Conservation (phyloP, 164 flowering plant genomes). For the Vitis vinifera region DNA sequence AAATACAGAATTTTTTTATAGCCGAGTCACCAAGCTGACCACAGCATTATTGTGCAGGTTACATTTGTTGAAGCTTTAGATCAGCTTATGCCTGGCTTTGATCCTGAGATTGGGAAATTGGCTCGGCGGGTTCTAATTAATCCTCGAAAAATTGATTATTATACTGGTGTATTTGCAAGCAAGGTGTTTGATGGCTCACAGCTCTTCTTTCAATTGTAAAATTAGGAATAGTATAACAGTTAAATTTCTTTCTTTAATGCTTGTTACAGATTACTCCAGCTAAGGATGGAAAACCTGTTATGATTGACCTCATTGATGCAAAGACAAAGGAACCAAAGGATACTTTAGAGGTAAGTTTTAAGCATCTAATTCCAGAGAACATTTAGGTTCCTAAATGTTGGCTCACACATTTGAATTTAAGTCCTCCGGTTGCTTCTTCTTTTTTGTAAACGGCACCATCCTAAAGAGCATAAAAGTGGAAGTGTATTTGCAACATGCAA, state of each 20-base stretch:
- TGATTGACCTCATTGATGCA: slow-evolving; percentile 95
- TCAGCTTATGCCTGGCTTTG: slow-evolving; percentile 99
- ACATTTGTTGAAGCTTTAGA: slow-evolving; percentile 97
- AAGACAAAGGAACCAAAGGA: slow-evolving; percentile 92
- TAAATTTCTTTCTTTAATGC: neutral
- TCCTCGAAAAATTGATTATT: slow-evolving; percentile 90
- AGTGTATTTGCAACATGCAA: too few relatives aligned
- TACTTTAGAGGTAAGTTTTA: slow-evolving; percentile 71
- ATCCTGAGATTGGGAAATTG: slow-evolving; percentile 95
- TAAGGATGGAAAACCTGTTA: slow-evolving; percentile 95
- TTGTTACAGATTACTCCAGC: slow-evolving; percentile 85
- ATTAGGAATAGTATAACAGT: too few relatives aligned
- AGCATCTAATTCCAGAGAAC: too few relatives aligned
- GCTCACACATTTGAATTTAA: too few relatives aligned
- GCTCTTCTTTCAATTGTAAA: too few relatives aligned
- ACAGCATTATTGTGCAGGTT: slow-evolving; percentile 49
- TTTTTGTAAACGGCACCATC: too few relatives aligned
- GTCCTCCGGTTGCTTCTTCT: too few relatives aligned
- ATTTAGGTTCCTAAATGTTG: too few relatives aligned
- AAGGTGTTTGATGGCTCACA: slow-evolving; percentile 50
- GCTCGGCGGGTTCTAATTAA: slow-evolving; percentile 93
- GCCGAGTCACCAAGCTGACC: too few relatives aligned
- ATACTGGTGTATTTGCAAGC: slow-evolving; percentile 93
- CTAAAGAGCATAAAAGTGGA: too few relatives aligned
- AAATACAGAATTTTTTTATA: too few relatives aligned